Base-by-base conservation (phyloP, 2,329 filamentous ascomycete species). In the Hyphodiscus sp. region DNA sequence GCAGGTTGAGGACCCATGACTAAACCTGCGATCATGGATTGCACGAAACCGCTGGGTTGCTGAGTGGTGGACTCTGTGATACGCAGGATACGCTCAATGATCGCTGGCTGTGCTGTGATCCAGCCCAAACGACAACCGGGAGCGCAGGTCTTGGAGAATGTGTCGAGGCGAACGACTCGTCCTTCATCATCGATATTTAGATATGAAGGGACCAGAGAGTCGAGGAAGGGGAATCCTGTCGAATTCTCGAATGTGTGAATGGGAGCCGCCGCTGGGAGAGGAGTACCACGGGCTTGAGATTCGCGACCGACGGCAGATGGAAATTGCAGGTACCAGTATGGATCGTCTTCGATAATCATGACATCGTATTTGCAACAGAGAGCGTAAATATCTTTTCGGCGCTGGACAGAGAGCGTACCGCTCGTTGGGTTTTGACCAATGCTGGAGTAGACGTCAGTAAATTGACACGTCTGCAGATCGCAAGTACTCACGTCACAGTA, bases 241-340 rank as follows among this genome's bases (percentile, higher is more conserved):
- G 78, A 81, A 44, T 71, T 73, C 20, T 61, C 62, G 15, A 67
- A 69, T 29, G 56, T 63, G 55, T 64, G 60, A 41, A 58, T 52
- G 59, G 61, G 50, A 47, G 54, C 45, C 19, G 53, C 20, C 13
- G 54, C 18, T 20, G 62, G 59, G 2, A 51, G 53, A 58, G 60
- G 60, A 50, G 70, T 74, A 52, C 71, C 70, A 49, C 69, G 66
- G 8, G 63, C 56, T 58, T 61, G 38, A 56, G 68, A 64, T 63
- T 72, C 66, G 54, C 63, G 56, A 54, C 63, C 46, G 33, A 74
- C 79, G 0, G 87, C 85, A 0, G 87, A 87, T 0, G 90, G 89
- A 70, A 82, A 96, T 68, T 96, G 92, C 9, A 97, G 77, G 69
- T 94, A 92, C 89, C 90, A 96, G 74, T 96, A 96, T 6, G 92